Evolutionary conservation across 2,329 filamentous ascomycete genomes (phyloP).

Genomic region (Talaromyces rugulosus): DNA sequence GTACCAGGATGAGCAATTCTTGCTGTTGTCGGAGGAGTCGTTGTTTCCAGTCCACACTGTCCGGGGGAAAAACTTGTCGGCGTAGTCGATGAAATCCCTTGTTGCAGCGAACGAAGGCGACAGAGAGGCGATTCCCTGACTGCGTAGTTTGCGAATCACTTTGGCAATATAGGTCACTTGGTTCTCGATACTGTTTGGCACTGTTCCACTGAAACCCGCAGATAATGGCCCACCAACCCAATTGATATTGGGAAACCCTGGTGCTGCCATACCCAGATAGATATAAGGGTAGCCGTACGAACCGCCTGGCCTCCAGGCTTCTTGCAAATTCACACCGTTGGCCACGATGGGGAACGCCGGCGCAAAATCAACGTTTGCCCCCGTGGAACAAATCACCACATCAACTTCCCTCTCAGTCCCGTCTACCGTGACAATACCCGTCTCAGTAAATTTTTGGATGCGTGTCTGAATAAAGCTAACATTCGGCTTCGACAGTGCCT

Average conservation of each 20-base stretch:
- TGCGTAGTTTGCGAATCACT: slow-evolving; percentile 61
- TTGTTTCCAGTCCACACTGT: slow-evolving; percentile 41
- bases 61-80: slow-evolving; percentile 48
- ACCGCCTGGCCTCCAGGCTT: slow-evolving; percentile 55
- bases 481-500: slow-evolving; percentile 58
- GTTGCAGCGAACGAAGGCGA: slow-evolving; percentile 54
- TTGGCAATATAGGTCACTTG: slow-evolving; percentile 63
- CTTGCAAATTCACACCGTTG: slow-evolving; percentile 50
- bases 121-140: slow-evolving; percentile 63
- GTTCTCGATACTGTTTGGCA: slow-evolving; percentile 64
- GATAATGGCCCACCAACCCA: slow-evolving; percentile 61
- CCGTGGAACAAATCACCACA: slow-evolving; percentile 65
- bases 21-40: slow-evolving; percentile 39
- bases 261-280: slow-evolving; percentile 61
- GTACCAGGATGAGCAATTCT: slow-evolving; percentile 68
- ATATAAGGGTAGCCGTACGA: slow-evolving; percentile 61
- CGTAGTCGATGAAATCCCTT: slow-evolving; percentile 50
- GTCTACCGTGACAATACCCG: slow-evolving; percentile 58
- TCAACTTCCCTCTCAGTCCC: slow-evolving; percentile 57
- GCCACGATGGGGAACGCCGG: slow-evolving; percentile 60
- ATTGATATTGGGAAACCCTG: slow-evolving; percentile 64
- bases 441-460: slow-evolving; percentile 57
- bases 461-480: slow-evolving; percentile 57
- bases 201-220: slow-evolving; percentile 59
- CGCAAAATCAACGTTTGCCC: slow-evolving; percentile 57